phyloP scores from a whole-genome alignment of 2,329 filamentous ascomycete species.

The Hymenoscyphus occultus region DNA sequence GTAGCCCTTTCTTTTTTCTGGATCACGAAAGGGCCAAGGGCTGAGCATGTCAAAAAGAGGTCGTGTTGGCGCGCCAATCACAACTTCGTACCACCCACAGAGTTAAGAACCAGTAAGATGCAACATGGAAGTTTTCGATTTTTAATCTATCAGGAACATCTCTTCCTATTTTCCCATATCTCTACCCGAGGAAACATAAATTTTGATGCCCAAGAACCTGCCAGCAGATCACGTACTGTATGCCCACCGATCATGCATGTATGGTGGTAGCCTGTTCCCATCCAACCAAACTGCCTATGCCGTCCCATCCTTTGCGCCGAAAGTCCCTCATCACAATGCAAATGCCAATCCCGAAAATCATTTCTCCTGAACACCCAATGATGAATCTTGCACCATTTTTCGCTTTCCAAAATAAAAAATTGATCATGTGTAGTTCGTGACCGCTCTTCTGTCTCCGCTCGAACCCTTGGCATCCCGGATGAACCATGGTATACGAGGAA shows the following conservation, averaged over 20 bases:
- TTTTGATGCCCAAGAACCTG: slow-evolving; percentile 1
- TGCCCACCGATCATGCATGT: not conserved
- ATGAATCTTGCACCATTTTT: not conserved
- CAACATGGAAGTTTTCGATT: not conserved
- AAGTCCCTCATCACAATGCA: not conserved
- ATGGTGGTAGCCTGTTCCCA: too few species aligned
- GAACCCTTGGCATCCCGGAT: not conserved
- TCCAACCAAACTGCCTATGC: not conserved
- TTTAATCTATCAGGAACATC: slow-evolving; percentile 1
- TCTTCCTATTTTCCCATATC: not conserved
- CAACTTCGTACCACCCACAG: not conserved
- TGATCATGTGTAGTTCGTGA: not conserved
- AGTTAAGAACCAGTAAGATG: slow-evolving; percentile 4
- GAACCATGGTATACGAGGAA: not conserved
- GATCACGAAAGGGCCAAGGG: not conserved
- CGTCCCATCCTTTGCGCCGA: not conserved
- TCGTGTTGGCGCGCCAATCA: not conserved
- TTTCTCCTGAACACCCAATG: not conserved
- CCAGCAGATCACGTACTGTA: not conserved
- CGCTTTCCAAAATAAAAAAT: not conserved
- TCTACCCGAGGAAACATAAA: not conserved
- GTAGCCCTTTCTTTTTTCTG: too few species aligned
- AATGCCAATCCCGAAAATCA: not conserved
- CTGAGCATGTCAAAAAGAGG: not conserved
- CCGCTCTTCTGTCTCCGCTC: not conserved